phyloP scores from a whole-genome alignment of 768 basidiomycete species.

The Termitomyces sp. region DNA sequence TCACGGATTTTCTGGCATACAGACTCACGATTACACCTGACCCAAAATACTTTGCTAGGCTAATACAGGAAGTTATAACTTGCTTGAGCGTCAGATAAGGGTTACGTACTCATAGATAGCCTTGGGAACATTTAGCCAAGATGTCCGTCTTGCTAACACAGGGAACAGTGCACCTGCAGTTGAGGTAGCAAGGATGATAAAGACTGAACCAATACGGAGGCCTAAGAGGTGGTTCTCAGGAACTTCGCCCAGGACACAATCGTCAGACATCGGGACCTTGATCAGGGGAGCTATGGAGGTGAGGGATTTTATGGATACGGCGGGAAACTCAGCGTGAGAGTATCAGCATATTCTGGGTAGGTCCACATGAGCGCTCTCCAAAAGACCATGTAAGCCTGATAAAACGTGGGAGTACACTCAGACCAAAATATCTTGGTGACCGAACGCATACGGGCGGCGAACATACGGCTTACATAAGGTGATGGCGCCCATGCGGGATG shows the following conservation, averaged over 20 bases:
- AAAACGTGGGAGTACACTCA: background rate
- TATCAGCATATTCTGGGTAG: background rate
- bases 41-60: constrained; percentile 88
- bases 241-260: constrained; percentile 54
- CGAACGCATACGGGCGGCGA: too few relatives aligned
- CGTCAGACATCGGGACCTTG: constrained; percentile 11
- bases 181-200: constrained; percentile 66
- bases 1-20: constrained; percentile 3
- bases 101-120: constrained; percentile 63
- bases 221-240: constrained; percentile 38
- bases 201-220: constrained; percentile 70
- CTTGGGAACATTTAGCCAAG: constrained; percentile 54
- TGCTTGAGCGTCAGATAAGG: background rate
- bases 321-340: background rate
- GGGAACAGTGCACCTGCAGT: constrained; percentile 67
- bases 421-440: background rate
- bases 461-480: background rate
- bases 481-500: background rate
- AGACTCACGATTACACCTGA: constrained; percentile 77
- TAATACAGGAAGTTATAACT: constrained; percentile 22
- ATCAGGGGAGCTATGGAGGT: background rate
- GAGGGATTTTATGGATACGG: background rate
- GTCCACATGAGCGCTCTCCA: background rate
- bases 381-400: background rate
- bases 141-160: constrained; percentile 52